Evolutionary conservation across 306 rosid species (phyloP).

Genomic region (Dalbergia cochinchinensis): DNA sequence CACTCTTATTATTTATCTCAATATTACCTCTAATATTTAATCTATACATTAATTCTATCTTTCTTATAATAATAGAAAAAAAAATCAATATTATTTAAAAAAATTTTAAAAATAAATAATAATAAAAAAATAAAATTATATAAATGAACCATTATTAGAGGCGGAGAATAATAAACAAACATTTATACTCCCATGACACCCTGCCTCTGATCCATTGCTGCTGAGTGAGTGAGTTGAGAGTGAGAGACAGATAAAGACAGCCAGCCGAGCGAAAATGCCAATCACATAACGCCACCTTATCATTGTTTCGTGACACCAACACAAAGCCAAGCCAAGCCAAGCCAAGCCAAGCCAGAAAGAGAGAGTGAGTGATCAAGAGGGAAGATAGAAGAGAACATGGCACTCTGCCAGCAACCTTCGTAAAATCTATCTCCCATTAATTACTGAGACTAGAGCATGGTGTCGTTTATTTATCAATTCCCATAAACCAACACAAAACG

Average conservation of each 20-base stretch:
- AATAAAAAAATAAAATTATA: too few species aligned
- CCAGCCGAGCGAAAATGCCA: conserved; percentile 46
- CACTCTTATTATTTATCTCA: too few species aligned
- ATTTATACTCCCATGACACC: background rate
- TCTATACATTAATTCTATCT: too few species aligned
- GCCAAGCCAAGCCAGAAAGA: background rate
- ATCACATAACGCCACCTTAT: conserved; percentile 37
- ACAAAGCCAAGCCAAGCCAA: background rate
- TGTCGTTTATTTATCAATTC: conserved; percentile 52
- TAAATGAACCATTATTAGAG: too few species aligned
- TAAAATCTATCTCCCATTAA: conserved; percentile 40
- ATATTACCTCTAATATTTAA: too few species aligned
- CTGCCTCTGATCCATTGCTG: conserved; percentile 36
- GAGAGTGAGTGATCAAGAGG: background rate
- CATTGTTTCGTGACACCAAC: conserved; percentile 2
- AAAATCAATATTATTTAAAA: too few species aligned
- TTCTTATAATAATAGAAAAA: too few species aligned
- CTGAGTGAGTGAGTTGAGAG: conserved; percentile 29
- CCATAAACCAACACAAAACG: conserved; percentile 33
- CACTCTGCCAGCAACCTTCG: background rate
- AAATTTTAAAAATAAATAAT: too few species aligned
- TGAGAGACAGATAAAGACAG: conserved; percentile 47
- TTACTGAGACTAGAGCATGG: conserved; percentile 21
- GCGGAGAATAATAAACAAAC: background rate
- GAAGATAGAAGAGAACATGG: background rate